These are phyloP conservation scores for Diaporthe vaccinii DNA, from an alignment of 2,329 filamentous ascomycete genomes.

Conservation along the genomic window DNA sequence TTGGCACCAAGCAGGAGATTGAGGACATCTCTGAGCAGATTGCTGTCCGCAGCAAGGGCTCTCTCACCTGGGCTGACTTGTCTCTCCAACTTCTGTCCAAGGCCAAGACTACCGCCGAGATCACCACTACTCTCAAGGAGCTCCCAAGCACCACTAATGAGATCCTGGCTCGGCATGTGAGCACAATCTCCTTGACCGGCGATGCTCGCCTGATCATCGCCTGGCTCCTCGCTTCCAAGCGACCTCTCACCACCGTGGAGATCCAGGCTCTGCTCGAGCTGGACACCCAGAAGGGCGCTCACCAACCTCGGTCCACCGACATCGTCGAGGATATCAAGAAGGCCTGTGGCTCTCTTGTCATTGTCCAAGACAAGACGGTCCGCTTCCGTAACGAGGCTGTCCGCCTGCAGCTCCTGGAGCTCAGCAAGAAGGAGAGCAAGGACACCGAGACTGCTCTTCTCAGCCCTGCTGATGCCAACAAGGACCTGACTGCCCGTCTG, in stretches of 20 bases:
- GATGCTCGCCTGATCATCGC: constrained; percentile 42
- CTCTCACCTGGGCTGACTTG: constrained; percentile 41
- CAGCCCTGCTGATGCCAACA: constrained; percentile 40
- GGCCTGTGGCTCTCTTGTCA: constrained; percentile 40
- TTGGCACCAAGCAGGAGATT: constrained; percentile 41
- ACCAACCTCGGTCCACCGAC: constrained; percentile 42
- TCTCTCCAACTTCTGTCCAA: constrained; percentile 38
- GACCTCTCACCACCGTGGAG: constrained; percentile 41
- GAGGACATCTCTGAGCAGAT: constrained; percentile 41
- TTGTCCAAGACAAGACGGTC: constrained; percentile 42
- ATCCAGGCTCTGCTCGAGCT: constrained; percentile 43
- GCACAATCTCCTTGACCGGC: constrained; percentile 34
- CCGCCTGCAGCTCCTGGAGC: constrained; percentile 41
- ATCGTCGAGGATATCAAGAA: constrained; percentile 42
- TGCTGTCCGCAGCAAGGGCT: constrained; percentile 41
- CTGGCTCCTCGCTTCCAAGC: constrained; percentile 42
- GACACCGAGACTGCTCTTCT: constrained; percentile 40
- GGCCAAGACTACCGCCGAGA: constrained; percentile 36
- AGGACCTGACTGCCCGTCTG: constrained; percentile 40
- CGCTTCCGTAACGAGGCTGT: constrained; percentile 43
- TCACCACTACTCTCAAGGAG: constrained; percentile 37
- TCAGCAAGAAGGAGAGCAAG: constrained; percentile 41
- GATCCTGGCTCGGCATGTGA: constrained; percentile 38
- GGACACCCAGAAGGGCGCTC: constrained; percentile 35
- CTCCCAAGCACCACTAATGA: constrained; percentile 38